phyloP scores from a whole-genome alignment of 2,329 filamentous ascomycete species.

The Fusarium oxysporum region DNA sequence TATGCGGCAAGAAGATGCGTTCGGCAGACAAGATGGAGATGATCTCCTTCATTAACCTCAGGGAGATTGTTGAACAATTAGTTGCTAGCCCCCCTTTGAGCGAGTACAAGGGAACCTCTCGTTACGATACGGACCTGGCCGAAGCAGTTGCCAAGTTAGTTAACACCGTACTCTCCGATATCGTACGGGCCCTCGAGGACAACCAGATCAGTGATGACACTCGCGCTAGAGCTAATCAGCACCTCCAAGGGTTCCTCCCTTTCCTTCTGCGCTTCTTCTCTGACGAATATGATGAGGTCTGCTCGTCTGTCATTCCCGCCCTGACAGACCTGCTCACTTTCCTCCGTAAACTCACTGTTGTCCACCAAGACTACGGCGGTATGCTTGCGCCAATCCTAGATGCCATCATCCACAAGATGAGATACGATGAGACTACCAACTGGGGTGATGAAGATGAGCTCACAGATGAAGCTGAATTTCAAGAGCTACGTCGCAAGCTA shows the following conservation, averaged over 20 bases:
- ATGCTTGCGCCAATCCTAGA: slow-evolving; percentile 91
- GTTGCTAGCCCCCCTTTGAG: slow-evolving; percentile 84
- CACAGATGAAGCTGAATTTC: slow-evolving; percentile 97
- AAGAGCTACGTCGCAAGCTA: slow-evolving; percentile 89
- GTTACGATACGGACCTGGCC: slow-evolving; percentile 95
- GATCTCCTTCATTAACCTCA: slow-evolving; percentile 89
- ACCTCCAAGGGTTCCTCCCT: slow-evolving; percentile 86
- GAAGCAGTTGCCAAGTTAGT: slow-evolving; percentile 96
- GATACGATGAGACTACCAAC: slow-evolving; percentile 92
- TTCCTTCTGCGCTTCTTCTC: slow-evolving; percentile 94
- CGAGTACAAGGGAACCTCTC: slow-evolving; percentile 81
- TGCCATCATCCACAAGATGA: slow-evolving; percentile 94
- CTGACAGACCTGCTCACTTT: slow-evolving; percentile 93
- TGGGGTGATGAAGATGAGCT: slow-evolving; percentile 96
- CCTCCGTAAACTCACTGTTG: slow-evolving; percentile 80
- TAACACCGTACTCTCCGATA: slow-evolving; percentile 87
- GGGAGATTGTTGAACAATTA: slow-evolving; percentile 86
- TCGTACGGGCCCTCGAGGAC: slow-evolving; percentile 87
- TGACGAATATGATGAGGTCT: slow-evolving; percentile 98
- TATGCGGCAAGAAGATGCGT: slow-evolving; percentile 98
- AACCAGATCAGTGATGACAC: slow-evolving; percentile 69
- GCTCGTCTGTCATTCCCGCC: slow-evolving; percentile 93
- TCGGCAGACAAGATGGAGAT: slow-evolving; percentile 92
- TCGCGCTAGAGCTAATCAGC: slow-evolving; percentile 80
- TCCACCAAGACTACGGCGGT: slow-evolving; percentile 80